Conservation (phyloP, 495 filamentous ascomycete species). For the Venustampulla echinocandica region DNA sequence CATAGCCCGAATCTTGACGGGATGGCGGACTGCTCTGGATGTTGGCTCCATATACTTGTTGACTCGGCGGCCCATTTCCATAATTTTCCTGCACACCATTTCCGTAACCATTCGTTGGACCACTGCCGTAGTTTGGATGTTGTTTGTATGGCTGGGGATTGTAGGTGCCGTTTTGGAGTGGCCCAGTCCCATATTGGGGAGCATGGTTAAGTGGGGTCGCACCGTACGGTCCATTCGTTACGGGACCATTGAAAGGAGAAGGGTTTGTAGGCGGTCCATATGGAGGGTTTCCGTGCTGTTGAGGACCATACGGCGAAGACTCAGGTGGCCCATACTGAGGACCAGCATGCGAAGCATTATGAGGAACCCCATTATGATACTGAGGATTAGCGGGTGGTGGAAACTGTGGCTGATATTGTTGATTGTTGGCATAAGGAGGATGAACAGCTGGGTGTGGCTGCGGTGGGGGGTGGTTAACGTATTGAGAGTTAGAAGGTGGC, state of each 20-base stretch:
- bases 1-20: conserved; percentile 25
- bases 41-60: conserved; percentile 3
- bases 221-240: conserved; percentile 1
- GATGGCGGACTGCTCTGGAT: conserved; percentile 1
- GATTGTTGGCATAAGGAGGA: neutral
- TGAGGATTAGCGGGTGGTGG: too few species aligned
- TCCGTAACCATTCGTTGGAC: neutral
- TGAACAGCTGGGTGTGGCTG: neutral
- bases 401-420: neutral
- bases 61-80: conserved; percentile 5
- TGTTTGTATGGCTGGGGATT: neutral
- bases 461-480: neutral
- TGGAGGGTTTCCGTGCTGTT: neutral
- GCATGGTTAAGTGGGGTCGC: conserved; percentile 1
- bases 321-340: too few species aligned
- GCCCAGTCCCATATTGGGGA: conserved; percentile 1
- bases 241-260: conserved; percentile 5
- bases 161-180: neutral
- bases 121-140: conserved; percentile 3
- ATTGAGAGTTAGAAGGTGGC: neutral
- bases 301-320: neutral
- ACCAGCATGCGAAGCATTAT: too few species aligned
- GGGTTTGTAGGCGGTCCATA: conserved; percentile 7
- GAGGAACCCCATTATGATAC: too few species aligned
- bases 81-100: conserved; percentile 9